Evolutionary conservation across 176 grass and related monocot species (phyloP).

Genomic region (Hsuehochloa calcarea): DNA sequence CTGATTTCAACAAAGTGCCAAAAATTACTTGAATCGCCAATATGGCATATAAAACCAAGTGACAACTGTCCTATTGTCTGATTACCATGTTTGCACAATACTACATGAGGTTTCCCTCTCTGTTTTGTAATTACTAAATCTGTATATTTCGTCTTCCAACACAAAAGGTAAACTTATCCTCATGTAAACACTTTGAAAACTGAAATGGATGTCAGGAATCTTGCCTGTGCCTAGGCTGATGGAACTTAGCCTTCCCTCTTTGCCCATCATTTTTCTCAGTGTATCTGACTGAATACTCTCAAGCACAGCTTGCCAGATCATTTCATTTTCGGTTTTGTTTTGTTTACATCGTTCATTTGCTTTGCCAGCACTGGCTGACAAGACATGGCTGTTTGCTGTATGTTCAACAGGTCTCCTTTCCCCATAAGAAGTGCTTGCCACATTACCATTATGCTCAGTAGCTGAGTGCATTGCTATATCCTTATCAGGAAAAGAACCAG

Average conservation of each 20-base stretch:
- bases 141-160: neutral
- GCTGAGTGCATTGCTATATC: conserved; percentile 25
- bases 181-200: neutral
- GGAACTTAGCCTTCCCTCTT: conserved; percentile 72
- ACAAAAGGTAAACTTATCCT: neutral
- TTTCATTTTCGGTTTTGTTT: conserved; percentile 55
- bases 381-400: conserved; percentile 29
- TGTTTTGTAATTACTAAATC: conserved; percentile 2
- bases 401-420: conserved; percentile 37
- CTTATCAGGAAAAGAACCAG: conserved; percentile 41
- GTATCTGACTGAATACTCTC: conserved; percentile 75
- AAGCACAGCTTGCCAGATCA: conserved; percentile 87
- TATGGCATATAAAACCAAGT: conserved; percentile 2
- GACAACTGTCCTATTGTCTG: neutral
- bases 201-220: conserved; percentile 19
- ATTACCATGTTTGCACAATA: conserved; percentile 5
- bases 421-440: conserved; percentile 36
- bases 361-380: conserved; percentile 36
- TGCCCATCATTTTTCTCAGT: conserved; percentile 79
- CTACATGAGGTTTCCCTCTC: neutral
- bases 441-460: conserved; percentile 31
- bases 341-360: conserved; percentile 34
- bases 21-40: neutral
- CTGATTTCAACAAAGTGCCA: neutral
- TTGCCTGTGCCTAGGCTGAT: conserved; percentile 77